These are phyloP conservation scores for Pleurozium schreberi DNA, from an alignment of 225 moss, liverwort and hornwort genomes.

Conservation along the genomic window DNA sequence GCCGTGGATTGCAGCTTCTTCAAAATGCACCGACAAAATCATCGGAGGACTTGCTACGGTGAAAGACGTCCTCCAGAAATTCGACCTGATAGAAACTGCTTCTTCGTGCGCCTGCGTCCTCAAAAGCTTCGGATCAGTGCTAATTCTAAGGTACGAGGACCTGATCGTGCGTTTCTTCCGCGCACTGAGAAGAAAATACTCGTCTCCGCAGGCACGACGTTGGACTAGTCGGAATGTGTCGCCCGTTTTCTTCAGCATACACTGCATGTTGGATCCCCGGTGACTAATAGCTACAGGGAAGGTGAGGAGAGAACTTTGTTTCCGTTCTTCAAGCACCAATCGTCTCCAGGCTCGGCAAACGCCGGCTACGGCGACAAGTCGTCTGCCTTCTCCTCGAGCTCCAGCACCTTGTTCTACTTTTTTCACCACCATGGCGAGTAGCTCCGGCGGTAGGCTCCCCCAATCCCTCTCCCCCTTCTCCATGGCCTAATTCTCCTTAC, in stretches of 20 bases:
- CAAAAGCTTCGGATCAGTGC: conserved; percentile 27
- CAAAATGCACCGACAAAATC: conserved; percentile 33
- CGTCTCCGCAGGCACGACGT: conserved; percentile 29
- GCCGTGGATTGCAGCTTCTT: conserved; percentile 41
- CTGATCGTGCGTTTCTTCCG: conserved; percentile 39
- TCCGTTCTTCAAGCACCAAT: conserved; percentile 22
- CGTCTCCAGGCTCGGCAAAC: conserved; percentile 77
- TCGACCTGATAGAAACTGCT: conserved; percentile 34
- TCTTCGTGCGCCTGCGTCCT: conserved; percentile 24
- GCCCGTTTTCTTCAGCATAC: conserved; percentile 52
- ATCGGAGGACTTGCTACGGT: conserved; percentile 4
- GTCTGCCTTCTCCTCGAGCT: conserved; percentile 55
- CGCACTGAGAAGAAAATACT: conserved; percentile 63
- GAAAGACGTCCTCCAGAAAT: conserved; percentile 73
- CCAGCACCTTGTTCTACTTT: conserved; percentile 50
- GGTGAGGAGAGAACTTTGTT: conserved; percentile 26
- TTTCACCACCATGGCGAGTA: conserved; percentile 40
- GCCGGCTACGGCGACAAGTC: conserved; percentile 66
- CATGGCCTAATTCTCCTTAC: not conserved
- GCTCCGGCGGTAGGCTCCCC: conserved; percentile 53
- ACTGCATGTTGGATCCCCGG: conserved; percentile 35
- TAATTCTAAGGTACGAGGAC: conserved; percentile 42
- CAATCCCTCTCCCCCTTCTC: conserved; percentile 23
- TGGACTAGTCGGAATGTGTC: conserved; percentile 45
- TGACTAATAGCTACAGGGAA: conserved; percentile 36